Conservation (phyloP, 139 green algal genomes). For the Picochlorum costavermella region DNA sequence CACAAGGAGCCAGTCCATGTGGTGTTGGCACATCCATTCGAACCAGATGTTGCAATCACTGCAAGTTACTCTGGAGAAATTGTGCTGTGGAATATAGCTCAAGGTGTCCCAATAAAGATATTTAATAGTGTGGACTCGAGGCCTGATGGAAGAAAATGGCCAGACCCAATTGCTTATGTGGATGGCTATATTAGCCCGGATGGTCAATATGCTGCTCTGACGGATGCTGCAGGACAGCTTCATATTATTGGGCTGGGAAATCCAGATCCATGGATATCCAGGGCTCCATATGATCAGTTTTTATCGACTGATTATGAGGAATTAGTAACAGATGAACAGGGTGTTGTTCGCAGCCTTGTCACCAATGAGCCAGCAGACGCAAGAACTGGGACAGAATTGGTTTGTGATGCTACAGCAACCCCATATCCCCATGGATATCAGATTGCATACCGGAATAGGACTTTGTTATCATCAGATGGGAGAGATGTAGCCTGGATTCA, state of each 20-base stretch:
- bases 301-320: constrained; percentile 48
- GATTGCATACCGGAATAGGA: constrained; percentile 17
- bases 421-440: constrained; percentile 44
- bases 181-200: constrained; percentile 59
- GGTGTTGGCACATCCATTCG: constrained; percentile 54
- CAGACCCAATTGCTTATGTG: constrained; percentile 46
- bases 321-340: constrained; percentile 30
- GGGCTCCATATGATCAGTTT: constrained; percentile 72
- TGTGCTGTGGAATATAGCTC: constrained; percentile 56
- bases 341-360: constrained; percentile 34
- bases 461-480: constrained; percentile 4
- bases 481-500: constrained; percentile 11
- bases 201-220: constrained; percentile 30
- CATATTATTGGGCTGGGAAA: constrained; percentile 36
- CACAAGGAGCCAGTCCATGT: constrained; percentile 48
- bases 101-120: constrained; percentile 19
- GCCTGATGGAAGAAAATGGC: constrained; percentile 41
- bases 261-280: constrained; percentile 11
- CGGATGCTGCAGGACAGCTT: constrained; percentile 65
- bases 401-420: constrained; percentile 44
- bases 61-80: constrained; percentile 62
- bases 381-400: constrained; percentile 20
- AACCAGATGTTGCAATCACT: constrained; percentile 52
- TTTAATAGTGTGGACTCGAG: constrained; percentile 46
- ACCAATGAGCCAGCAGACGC: constrained; percentile 37